Evolutionary conservation across 192 early-diverging fungal species (phyloP), one percentile per base, ranked within the genome.

Genomic region (Coemansia sp.): DNA sequence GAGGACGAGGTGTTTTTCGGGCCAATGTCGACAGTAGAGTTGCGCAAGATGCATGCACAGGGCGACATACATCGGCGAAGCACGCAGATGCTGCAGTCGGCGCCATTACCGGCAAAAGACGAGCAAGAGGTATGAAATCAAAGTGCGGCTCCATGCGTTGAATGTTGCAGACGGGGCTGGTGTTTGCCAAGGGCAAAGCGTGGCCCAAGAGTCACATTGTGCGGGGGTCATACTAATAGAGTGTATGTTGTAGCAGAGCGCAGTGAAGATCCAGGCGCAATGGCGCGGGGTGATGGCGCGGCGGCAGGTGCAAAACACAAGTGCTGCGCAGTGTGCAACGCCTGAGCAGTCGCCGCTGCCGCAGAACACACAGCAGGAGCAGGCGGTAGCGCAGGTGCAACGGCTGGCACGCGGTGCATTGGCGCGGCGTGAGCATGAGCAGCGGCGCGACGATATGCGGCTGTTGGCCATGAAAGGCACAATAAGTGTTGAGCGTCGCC

Each of bases 1-100:
- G 72, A 80, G 21, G 67, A 69, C 58, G 76, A 79, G 45, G 70
- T 73, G 24, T 79, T 79, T 50, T 79, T 79, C 43, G 76, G 76
- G 10, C 76, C 76, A 2, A 37, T 73, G 51, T 51, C 60, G 8
- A 61, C 51, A 2, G 41, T 37, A 1, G 76, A 79, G 62, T 56
- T 79, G 22, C 23, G 29, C 14, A 57, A 41, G 23, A 60, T 76
- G 41, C 63, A 70, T 17, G 23, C 62, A 49, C 39, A 24, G 47
- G 12, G 25, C 6, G 60, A 65, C 51, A 58, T 64, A 11, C 73
- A 69, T 12, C 66, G 67, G 11, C 51, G 67, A 27, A 75, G 60
- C 38, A 69, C 66, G 5, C 65, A 73, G 71, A 50, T 60, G 15
- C 25, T 75, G 19, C 49, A 59, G 23, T 12, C 54, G 15, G 45